These are phyloP conservation scores for Mytilinidion resinicola DNA, from an alignment of 495 filamentous ascomycete species.

Conservation along the genomic window DNA sequence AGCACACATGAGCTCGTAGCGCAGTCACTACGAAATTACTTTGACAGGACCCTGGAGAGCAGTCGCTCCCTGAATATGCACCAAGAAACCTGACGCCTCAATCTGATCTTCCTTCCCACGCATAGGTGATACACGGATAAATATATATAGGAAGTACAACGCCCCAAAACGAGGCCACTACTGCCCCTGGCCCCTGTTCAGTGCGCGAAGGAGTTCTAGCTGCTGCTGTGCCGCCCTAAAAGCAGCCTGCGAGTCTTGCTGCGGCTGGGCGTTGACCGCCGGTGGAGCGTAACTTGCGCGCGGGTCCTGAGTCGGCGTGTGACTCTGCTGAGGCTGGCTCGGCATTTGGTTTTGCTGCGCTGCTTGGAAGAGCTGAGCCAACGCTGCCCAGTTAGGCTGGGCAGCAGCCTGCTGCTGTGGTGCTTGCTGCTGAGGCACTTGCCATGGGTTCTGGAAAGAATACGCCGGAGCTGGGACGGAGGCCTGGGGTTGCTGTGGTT, in stretches of 20 bases:
- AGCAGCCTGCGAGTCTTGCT: background rate
- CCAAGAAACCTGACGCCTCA: background rate
- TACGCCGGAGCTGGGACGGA: background rate
- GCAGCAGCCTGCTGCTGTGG: background rate
- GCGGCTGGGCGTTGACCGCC: background rate
- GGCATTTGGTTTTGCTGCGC: background rate
- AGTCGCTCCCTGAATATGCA: too few species aligned
- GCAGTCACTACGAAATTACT: too few species aligned
- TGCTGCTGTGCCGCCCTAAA: conserved; percentile 1
- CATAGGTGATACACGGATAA: too few species aligned
- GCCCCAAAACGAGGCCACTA: too few species aligned
- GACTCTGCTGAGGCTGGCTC: too few species aligned
- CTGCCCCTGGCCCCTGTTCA: background rate
- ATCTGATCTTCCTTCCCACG: background rate
- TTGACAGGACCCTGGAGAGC: too few species aligned
- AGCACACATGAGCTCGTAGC: too few species aligned
- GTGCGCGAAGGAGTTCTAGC: background rate
- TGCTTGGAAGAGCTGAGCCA: background rate
- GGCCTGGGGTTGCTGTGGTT: background rate
- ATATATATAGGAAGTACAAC: too few species aligned
- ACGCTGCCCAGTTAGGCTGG: background rate
- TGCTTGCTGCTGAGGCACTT: background rate
- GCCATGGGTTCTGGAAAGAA: background rate
- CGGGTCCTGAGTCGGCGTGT: background rate
- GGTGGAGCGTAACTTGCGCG: background rate